Evolutionary conservation across 352 stramenopile species (phyloP).

Genomic region (Pythium apleroticum): DNA sequence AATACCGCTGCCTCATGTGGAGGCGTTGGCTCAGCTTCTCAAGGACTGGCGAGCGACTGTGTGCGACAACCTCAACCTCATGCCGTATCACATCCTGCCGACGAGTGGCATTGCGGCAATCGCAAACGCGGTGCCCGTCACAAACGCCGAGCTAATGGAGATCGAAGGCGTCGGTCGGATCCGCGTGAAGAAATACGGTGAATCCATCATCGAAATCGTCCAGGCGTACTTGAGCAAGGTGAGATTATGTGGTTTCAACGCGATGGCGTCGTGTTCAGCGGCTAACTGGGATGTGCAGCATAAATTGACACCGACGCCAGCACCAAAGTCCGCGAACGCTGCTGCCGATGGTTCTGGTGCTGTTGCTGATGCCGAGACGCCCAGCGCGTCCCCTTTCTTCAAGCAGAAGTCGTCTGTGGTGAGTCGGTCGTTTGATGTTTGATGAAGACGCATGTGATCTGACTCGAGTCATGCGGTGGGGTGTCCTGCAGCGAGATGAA

Average conservation of each 20-base stretch:
- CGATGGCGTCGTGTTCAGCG: not conserved
- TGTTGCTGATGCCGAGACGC: not conserved
- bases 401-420: conserved; percentile 26
- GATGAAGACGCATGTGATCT: not conserved
- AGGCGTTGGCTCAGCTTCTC: conserved; percentile 72
- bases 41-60: conserved; percentile 87
- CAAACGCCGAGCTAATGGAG: conserved; percentile 71
- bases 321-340: not conserved
- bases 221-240: conserved; percentile 80
- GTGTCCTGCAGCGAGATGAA: conserved; percentile 2
- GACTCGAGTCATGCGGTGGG: not conserved
- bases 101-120: conserved; percentile 81
- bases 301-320: conserved; percentile 54
- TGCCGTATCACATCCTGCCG: conserved; percentile 87
- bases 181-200: conserved; percentile 85
- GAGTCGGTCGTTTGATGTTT: not conserved
- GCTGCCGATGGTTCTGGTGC: not conserved
- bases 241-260: not conserved
- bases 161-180: conserved; percentile 83
- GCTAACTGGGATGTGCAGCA: conserved; percentile 35
- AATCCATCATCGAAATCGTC: conserved; percentile 83
- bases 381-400: conserved; percentile 56
- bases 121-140: conserved; percentile 72
- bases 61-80: conserved; percentile 83
- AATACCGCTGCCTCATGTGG: conserved; percentile 67